These are phyloP conservation scores for Akebia trifoliata DNA, from an alignment of 164 flowering plant genomes.

Conservation along the genomic window DNA sequence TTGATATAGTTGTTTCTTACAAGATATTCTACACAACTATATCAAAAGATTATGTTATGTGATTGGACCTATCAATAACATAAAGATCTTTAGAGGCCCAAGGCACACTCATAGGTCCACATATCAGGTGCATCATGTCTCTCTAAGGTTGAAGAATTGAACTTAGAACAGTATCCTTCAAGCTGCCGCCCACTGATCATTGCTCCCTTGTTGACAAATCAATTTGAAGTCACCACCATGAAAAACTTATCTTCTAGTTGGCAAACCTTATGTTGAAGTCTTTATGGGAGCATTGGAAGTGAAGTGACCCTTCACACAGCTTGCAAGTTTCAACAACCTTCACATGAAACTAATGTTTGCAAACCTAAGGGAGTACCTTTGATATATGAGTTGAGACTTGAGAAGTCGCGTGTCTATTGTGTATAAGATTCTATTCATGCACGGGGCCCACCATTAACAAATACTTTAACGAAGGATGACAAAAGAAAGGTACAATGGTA, in stretches of 20 bases:
- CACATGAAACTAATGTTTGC: background rate
- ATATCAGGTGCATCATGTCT: slow-evolving; percentile 20
- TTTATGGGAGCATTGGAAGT: background rate
- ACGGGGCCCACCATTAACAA: slow-evolving; percentile 19
- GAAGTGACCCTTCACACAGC: background rate
- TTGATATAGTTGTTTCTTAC: too few species aligned
- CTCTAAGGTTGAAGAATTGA: slow-evolving; percentile 11
- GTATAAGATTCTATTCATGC: slow-evolving; percentile 1
- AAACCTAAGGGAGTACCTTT: background rate
- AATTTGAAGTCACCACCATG: slow-evolving; percentile 18
- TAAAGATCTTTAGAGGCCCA: background rate
- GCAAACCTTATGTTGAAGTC: slow-evolving; percentile 16
- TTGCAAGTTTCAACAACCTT: background rate
- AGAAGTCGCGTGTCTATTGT: background rate
- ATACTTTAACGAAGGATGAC: too few species aligned
- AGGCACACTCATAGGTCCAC: slow-evolving; percentile 1
- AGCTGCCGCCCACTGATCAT: slow-evolving; percentile 33
- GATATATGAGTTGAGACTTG: background rate
- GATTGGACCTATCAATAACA: background rate
- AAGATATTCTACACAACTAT: background rate
- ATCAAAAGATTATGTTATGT: background rate
- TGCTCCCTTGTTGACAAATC: slow-evolving; percentile 13
- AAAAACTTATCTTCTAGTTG: slow-evolving; percentile 25
- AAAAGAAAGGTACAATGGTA: too few species aligned
- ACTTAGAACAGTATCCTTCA: slow-evolving; percentile 3